Evolutionary conservation across 805 yeast genomes (phyloP).

Genomic region (Maudiozyma pseudohumilis): DNA sequence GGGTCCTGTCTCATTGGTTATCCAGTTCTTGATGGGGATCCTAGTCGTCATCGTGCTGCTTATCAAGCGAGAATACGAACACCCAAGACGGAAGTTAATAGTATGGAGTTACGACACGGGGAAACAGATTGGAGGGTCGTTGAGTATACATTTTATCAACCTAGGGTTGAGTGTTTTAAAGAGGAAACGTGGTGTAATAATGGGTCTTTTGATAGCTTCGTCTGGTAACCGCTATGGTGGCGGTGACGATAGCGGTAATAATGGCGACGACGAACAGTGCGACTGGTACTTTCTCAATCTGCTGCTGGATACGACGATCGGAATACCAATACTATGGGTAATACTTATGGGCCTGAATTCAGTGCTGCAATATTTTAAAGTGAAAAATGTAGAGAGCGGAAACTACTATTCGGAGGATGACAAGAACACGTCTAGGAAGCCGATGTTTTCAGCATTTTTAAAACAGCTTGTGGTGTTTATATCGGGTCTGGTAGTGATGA

Average conservation of each 20-base stretch:
- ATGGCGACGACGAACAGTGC: slow-evolving; percentile 63
- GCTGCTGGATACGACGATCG: slow-evolving; percentile 85
- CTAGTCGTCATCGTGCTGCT: slow-evolving; percentile 66
- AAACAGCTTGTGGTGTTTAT: slow-evolving; percentile 68
- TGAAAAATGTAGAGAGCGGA: slow-evolving; percentile 41
- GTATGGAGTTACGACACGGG: slow-evolving; percentile 87
- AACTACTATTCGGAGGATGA: slow-evolving; percentile 22
- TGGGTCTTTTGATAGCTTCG: background rate
- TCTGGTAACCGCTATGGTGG: slow-evolving; percentile 19
- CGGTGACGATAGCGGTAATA: slow-evolving; percentile 39
- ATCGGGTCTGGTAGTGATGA: slow-evolving; percentile 52
- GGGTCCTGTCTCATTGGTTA: slow-evolving; percentile 77
- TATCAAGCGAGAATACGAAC: slow-evolving; percentile 66
- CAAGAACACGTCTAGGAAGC: background rate
- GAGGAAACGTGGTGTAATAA: slow-evolving; percentile 25
- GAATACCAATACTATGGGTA: slow-evolving; percentile 71
- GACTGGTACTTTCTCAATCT: slow-evolving; percentile 90
- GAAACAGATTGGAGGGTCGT: slow-evolving; percentile 81
- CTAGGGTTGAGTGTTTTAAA: slow-evolving; percentile 55
- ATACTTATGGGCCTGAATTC: slow-evolving; percentile 44
- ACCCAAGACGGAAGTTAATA: slow-evolving; percentile 78
- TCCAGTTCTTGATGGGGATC: slow-evolving; percentile 70
- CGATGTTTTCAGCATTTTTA: slow-evolving; percentile 45
- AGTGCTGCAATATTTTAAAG: slow-evolving; percentile 23
- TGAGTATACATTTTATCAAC: slow-evolving; percentile 74